Evolutionary conservation across 768 basidiomycete species (phyloP), one percentile per base, ranked within the genome.

Genomic region (Lactarius psammicola): DNA sequence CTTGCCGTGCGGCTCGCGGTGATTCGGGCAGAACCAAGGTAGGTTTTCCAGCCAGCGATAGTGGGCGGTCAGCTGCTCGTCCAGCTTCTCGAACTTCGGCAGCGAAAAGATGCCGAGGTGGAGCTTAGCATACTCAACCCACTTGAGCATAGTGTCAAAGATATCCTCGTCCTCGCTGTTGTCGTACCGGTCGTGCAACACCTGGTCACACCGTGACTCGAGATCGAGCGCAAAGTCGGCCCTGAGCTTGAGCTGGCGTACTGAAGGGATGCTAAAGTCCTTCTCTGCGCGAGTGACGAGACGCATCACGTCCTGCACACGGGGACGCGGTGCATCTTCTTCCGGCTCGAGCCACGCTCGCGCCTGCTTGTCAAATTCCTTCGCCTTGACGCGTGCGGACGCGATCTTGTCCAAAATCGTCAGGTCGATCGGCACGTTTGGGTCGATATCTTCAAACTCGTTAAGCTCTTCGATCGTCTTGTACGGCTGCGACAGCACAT

Each of bases 381-480:
- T 84, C 42, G 89, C 92, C 73, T 88, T 89, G 42, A 78, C 81
- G 53, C 86, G 83, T 38, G 87, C 80, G 23, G 80, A 80, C 75
- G 85, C 81, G 38, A 96, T 76, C 34, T 87, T 84, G 64, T 87
- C 85, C 54, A 89, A 80, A 60, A 92, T 79, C 17, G 82, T 81
- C 20, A 82, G 78, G 70, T 91, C 88, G 51, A 94, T 84, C 2
- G 92, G 92, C 57, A 91, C 82, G 40, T 80, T 82, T 18, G 83
- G 71, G 61, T 90, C 87, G 72, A 85, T 81, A 62, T 85, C 80
- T 26, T 85, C 83, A 70, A 93, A 87, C 56, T 87, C 83, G 31
- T 93, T 87, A 31, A 96, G 80, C 65, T 92, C 89, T 40, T 85
- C 84, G 56, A 95, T 82, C 7, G 88, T 88, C 72, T 92, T 90